Evolutionary conservation across 495 filamentous ascomycete genomes (phyloP).

Genomic region (Penicillium cinerascens): DNA sequence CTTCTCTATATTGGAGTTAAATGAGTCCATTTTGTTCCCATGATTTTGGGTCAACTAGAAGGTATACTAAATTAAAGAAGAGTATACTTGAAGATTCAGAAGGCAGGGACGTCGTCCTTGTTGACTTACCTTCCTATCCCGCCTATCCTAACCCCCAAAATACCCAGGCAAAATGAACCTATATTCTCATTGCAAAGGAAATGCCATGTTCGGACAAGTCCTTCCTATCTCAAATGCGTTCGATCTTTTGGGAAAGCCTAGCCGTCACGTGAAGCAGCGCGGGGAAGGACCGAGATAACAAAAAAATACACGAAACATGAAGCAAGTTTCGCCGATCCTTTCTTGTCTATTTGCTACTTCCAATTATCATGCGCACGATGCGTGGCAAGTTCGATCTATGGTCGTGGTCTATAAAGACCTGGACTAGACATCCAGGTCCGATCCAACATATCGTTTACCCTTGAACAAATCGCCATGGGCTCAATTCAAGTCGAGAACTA

Average conservation of each 20-base stretch:
- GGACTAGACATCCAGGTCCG: background rate
- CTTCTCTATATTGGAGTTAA: too few relatives aligned
- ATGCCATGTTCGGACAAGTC: too few relatives aligned
- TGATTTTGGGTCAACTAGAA: too few relatives aligned
- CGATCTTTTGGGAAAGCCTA: background rate
- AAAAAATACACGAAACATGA: background rate
- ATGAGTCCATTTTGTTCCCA: too few relatives aligned
- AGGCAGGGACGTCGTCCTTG: too few relatives aligned
- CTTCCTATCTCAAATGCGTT: too few relatives aligned
- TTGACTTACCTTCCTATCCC: too few relatives aligned
- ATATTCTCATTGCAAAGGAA: too few relatives aligned
- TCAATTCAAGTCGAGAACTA: slow-evolving; percentile 4
- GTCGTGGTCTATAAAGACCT: slow-evolving; percentile 2
- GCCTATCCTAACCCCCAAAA: too few relatives aligned
- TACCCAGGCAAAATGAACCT: too few relatives aligned
- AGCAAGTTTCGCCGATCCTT: slow-evolving; percentile 1
- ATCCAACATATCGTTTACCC: background rate
- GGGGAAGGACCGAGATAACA: background rate
- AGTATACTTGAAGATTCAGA: too few relatives aligned
- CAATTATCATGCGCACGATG: background rate
- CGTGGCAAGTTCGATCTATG: background rate
- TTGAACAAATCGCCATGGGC: slow-evolving; percentile 1
- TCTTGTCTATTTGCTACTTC: background rate
- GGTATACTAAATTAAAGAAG: too few relatives aligned
- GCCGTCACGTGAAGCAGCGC: background rate